phyloP scores from a whole-genome alignment of 805 yeast species.

The Teunomyces barrocoloradensis region DNA sequence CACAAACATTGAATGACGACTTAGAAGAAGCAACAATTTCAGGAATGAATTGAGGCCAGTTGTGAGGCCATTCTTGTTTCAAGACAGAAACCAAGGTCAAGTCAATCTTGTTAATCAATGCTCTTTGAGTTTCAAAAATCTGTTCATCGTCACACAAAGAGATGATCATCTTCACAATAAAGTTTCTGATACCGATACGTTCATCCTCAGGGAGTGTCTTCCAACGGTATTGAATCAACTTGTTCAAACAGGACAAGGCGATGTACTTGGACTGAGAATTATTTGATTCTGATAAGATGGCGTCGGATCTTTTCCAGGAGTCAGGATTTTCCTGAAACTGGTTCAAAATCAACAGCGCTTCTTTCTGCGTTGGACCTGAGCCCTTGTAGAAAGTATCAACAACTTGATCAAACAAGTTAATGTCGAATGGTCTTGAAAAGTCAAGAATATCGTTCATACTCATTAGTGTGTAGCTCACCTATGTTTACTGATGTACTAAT shows the following conservation, averaged over 20 bases:
- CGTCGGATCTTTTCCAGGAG: slow-evolving; percentile 93
- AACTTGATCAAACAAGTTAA: slow-evolving; percentile 72
- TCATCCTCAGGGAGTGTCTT: slow-evolving; percentile 86
- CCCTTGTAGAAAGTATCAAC: slow-evolving; percentile 85
- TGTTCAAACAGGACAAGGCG: slow-evolving; percentile 87
- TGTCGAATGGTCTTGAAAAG: slow-evolving; percentile 80
- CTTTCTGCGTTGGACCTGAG: slow-evolving; percentile 62
- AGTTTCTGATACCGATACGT: slow-evolving; percentile 89
- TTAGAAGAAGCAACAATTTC: slow-evolving; percentile 84
- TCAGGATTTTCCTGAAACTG: slow-evolving; percentile 92
- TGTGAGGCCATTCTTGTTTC: slow-evolving; percentile 98
- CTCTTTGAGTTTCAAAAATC: slow-evolving; percentile 66
- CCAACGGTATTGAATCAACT: slow-evolving; percentile 90
- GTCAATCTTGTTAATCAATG: slow-evolving; percentile 89
- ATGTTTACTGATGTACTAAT: background rate
- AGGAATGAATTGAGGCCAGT: slow-evolving; percentile 97
- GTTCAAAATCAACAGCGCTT: slow-evolving; percentile 69
- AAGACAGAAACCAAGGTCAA: slow-evolving; percentile 89
- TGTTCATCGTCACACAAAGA: slow-evolving; percentile 83
- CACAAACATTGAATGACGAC: slow-evolving; percentile 89
- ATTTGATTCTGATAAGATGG: slow-evolving; percentile 72
- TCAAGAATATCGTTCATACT: slow-evolving; percentile 85
- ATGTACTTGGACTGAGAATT: slow-evolving; percentile 90
- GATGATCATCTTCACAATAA: slow-evolving; percentile 90
- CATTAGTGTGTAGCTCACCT: slow-evolving; percentile 2